A percentile compares a stretch with the other conserved stretches of the same genome.
These are phyloP conservation scores for Spergularia marina DNA, from an alignment of 148 eudicot genomes.

Conservation along the genomic window DNA sequence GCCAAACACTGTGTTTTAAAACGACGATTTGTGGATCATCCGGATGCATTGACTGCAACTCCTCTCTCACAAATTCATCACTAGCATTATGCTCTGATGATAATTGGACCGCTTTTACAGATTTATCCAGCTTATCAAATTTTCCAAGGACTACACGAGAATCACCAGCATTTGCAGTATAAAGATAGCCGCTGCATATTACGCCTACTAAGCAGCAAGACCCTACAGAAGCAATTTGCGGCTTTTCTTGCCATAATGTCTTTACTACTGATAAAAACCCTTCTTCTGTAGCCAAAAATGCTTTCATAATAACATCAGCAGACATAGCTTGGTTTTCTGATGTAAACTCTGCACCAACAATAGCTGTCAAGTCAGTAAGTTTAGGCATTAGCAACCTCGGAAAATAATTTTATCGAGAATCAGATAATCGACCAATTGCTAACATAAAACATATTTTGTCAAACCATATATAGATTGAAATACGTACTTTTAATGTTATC, in stretches of 20 bases:
- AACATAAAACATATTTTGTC: no score
- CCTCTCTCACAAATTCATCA: constrained; percentile 60
- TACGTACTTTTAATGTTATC: constrained; percentile 56
- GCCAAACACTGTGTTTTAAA: constrained; percentile 78
- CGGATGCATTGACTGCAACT: constrained; percentile 57
- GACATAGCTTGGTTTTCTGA: constrained; percentile 61
- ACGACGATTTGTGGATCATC: constrained; percentile 77
- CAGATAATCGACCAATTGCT: no score
- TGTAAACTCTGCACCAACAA: constrained; percentile 63
- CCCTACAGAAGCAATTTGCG: constrained; percentile 81
- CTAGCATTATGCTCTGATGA: constrained; percentile 82
- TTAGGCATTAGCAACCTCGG: constrained; percentile 20
- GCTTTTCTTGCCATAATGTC: constrained; percentile 55
- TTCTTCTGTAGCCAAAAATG: constrained; percentile 70
- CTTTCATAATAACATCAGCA: constrained; percentile 57
- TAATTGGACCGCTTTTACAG: constrained; percentile 61
- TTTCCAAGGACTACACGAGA: constrained; percentile 75
- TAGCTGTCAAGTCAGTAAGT: constrained; percentile 43
- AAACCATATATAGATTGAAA: background rate
- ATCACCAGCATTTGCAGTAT: constrained; percentile 84
- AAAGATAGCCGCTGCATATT: constrained; percentile 55
- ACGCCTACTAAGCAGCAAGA: constrained; percentile 80
- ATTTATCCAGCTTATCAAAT: constrained; percentile 34
- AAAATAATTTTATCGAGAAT: background rate
- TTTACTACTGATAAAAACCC: constrained; percentile 60